Conservation (phyloP, 106 monocot genomes). For the Narthecium ossifragum region DNA sequence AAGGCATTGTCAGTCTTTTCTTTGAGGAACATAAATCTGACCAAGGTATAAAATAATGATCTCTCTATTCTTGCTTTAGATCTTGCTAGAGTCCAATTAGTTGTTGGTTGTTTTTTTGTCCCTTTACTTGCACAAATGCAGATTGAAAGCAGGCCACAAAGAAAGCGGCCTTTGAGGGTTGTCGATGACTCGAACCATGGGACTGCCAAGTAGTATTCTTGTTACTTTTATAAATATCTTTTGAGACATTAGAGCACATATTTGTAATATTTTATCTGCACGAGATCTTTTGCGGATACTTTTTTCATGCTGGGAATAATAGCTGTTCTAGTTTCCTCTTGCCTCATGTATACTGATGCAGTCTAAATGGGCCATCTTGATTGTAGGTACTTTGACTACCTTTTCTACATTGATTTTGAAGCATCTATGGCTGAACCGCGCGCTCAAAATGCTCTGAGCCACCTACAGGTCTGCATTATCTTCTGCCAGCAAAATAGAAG, state of each 20-base stretch:
- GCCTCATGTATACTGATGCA: background rate
- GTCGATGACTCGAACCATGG: slow-evolving; percentile 66
- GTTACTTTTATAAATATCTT: too few species aligned
- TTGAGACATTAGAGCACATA: background rate
- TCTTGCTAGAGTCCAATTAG: background rate
- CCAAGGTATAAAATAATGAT: slow-evolving; percentile 35
- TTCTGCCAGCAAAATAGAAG: background rate
- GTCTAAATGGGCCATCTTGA: slow-evolving; percentile 4
- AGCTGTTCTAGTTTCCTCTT: background rate
- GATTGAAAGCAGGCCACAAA: slow-evolving; percentile 81
- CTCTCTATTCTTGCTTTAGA: background rate
- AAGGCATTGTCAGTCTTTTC: slow-evolving; percentile 75
- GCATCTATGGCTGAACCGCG: slow-evolving; percentile 80
- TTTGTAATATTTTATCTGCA: background rate
- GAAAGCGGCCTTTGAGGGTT: slow-evolving; percentile 56
- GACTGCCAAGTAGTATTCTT: slow-evolving; percentile 42
- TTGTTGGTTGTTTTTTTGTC: background rate
- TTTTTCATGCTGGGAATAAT: background rate
- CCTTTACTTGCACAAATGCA: slow-evolving; percentile 13
- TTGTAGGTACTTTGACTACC: slow-evolving; percentile 73
- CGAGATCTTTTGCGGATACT: background rate
- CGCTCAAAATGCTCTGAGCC: slow-evolving; percentile 68
- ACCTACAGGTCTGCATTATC: slow-evolving; percentile 53
- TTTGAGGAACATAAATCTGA: slow-evolving; percentile 52
- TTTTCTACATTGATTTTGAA: slow-evolving; percentile 86